Evolutionary conservation across 352 stramenopile genomes (phyloP).

Genomic region (Globisporangium cystogenes): DNA sequence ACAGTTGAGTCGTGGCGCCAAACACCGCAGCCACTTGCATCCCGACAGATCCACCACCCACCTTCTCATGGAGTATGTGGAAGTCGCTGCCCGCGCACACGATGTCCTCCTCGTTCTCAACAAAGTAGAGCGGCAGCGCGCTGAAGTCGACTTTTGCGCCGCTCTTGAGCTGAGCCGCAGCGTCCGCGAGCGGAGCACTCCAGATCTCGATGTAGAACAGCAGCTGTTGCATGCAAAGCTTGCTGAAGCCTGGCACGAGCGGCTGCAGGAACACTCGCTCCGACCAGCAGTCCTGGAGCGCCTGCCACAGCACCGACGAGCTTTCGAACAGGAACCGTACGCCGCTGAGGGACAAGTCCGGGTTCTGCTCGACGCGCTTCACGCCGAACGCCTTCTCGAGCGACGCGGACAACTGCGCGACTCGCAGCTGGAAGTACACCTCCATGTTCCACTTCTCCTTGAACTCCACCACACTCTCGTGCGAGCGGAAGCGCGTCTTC

Average conservation of each 20-base stretch:
- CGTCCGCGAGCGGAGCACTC: slow-evolving; percentile 40
- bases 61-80: slow-evolving; percentile 48
- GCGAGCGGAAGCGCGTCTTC: slow-evolving; percentile 56
- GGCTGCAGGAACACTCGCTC: slow-evolving; percentile 47
- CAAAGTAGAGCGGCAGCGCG: slow-evolving; percentile 30
- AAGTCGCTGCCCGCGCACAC: slow-evolving; percentile 69
- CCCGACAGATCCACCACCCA: slow-evolving; percentile 13
- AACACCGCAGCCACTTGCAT: not conserved
- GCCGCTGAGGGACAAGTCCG: slow-evolving; percentile 4
- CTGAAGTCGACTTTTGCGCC: slow-evolving; percentile 44
- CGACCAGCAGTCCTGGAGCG: slow-evolving; percentile 55
- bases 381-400: slow-evolving; percentile 48
- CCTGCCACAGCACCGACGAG: slow-evolving; percentile 41
- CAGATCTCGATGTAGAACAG: slow-evolving; percentile 55
- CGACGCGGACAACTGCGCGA: slow-evolving; percentile 37
- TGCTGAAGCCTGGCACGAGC: slow-evolving; percentile 58
- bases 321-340: slow-evolving; percentile 39
- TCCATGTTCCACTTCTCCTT: slow-evolving; percentile 88
- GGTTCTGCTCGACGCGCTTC: slow-evolving; percentile 19
- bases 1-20: not conserved
- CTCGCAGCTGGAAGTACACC: slow-evolving; percentile 82
- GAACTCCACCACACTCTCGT: slow-evolving; percentile 74
- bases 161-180: slow-evolving; percentile 35
- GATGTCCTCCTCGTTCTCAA: slow-evolving; percentile 60
- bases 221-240: slow-evolving; percentile 65